Base-by-base conservation (phyloP, 2,329 filamentous ascomycete species). In the Beauveria australis region DNA sequence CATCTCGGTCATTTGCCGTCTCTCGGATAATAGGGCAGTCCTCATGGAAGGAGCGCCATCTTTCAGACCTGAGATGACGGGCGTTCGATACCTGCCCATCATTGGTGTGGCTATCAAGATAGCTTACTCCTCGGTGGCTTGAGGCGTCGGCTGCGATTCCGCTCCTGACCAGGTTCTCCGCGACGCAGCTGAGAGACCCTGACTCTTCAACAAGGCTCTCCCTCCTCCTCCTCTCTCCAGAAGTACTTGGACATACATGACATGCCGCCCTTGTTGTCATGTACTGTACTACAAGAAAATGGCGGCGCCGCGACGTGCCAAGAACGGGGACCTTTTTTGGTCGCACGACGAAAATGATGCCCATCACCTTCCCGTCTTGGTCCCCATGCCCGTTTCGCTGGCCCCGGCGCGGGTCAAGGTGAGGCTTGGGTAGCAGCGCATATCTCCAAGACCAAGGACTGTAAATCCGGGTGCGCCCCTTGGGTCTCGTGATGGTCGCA, bases 321-420 rank as follows among this genome's bases (percentile, higher is more conserved):
- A 14, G 5, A 28, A 24, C 22, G 10, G 19, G 19, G n/a, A 53
- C 14, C 24, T 16, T 6, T 22, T 5, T 7, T 12, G 18, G 44
- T 49, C 26, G 30, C 41, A 41, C 54, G 46, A 41, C 19, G n/a
- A 37, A 1, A 26, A 30, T 43, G 16, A 3, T 19, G 14, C 44
- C 24, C 55, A 59, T 59, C 47, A 59, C 55, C 55, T 59, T 59
- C 55, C 55, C 19, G 24, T 52, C 14, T 52, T 12, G 55, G 47
- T 40, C 8, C 26, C 14, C 19, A 24, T 30, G 12, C 28, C 54
- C 54, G 53, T 47, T 18, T 47, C 6, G 30, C 19, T 46, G 26
- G 40, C n/a, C 37, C 18, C 2, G 22, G 26, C 28, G 22, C n/a
- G 16, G n/a, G 41, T 28, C n/a, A 37, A 33, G 53, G 18, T 47